Base-by-base conservation (phyloP, 768 basidiomycete species). In the Cystofilobasidium bisporidii region DNA sequence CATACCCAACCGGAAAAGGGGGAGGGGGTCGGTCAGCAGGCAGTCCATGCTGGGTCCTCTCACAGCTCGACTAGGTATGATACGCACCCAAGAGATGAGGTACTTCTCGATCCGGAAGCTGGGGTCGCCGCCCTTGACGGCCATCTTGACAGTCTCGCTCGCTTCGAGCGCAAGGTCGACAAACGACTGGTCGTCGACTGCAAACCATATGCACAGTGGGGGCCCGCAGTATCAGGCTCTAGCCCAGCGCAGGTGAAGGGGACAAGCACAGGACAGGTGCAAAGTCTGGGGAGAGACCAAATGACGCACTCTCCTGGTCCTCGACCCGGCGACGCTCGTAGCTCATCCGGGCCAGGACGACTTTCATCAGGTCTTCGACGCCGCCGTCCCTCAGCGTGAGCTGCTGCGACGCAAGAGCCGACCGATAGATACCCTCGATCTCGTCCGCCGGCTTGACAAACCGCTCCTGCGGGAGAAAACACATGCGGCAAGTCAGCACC, bases 71-170 rank as follows among this genome's bases (percentile, higher is more conserved):
- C 30, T 2, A 3, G 36, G 4, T 4, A 28, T 24, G 41, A 0
- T 3, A 63, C 10, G 70, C 73, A 94, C 93, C 59, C 89, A 79
- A 56, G 83, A 82, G 47, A 86, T 82, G 22, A 93, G 80, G 74
- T 86, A 90, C 72, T 87, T 91, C 75, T 99, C 93, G 36, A 97
- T 78, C 57, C 87, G 83, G 59, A 89, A 79, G 53, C 84, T 83
- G 2, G 86, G 79, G 76, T 97, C 94, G 2, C 91, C 90, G 3
- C 79, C 75, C 69, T 82, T 57, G 43, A 48, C 30, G 2, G 58
- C 56, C 40, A 36, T 78, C 70, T 82, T 82, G 22, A 87, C 82
- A 73, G 83, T 79, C 30, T 79, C 80, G 22, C 89, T 82, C 0
- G 84, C 89, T 26, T 68, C 67, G n/a, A 68, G 53, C 24, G 55